phyloP scores from a whole-genome alignment of 2,329 filamentous ascomycete species.

The Botrytis medusae region DNA sequence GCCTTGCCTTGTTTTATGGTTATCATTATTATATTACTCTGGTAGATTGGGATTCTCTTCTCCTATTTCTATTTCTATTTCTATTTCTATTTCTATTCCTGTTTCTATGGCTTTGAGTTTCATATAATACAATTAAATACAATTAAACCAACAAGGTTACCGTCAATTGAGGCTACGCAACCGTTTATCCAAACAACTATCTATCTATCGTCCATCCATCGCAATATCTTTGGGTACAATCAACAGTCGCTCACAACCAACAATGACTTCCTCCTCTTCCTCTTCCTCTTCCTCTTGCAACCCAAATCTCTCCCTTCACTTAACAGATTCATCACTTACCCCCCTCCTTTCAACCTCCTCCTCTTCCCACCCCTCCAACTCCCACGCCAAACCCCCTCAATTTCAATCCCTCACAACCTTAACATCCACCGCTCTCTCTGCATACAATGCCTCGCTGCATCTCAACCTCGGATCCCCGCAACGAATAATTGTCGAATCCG shows the following conservation, averaged over 20 bases:
- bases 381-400: conserved; percentile 27
- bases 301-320: conserved; percentile 35
- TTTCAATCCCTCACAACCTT: conserved; percentile 53
- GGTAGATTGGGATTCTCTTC: background rate
- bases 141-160: background rate
- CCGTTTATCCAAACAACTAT: background rate
- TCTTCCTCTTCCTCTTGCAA: background rate
- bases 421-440: conserved; percentile 52
- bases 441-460: conserved; percentile 53
- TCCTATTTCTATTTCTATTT: conserved; percentile 3
- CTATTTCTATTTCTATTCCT: conserved; percentile 4
- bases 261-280: conserved; percentile 4
- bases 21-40: background rate
- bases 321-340: conserved; percentile 56
- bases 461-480: conserved; percentile 54
- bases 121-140: background rate
- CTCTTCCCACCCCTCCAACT: conserved; percentile 33
- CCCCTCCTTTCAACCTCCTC: conserved; percentile 51
- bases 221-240: background rate
- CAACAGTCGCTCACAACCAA: background rate
- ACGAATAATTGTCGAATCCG: conserved; percentile 60
- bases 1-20: background rate
- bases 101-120: background rate
- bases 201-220: background rate
- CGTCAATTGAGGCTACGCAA: background rate